phyloP scores from a whole-genome alignment of 805 yeast species.

The Ogataea parapolymorpha region DNA sequence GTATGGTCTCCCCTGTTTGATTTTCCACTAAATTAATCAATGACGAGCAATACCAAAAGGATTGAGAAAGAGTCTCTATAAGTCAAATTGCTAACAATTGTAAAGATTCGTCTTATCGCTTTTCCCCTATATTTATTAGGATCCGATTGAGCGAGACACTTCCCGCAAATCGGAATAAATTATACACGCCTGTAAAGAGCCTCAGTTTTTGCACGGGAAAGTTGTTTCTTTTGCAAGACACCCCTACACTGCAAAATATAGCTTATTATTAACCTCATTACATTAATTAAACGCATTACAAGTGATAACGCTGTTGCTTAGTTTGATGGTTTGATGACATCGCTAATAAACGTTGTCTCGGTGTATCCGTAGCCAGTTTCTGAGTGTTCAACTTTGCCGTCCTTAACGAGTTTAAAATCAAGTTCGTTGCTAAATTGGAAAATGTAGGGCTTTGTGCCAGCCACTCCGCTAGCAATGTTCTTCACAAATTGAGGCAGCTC shows the following conservation, averaged over 20 bases:
- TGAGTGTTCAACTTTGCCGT: slow-evolving; percentile 37
- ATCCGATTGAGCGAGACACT: slow-evolving; percentile 7
- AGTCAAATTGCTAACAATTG: too few species aligned
- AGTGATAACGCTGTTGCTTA: background rate
- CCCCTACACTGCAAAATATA: background rate
- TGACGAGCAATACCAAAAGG: too few species aligned
- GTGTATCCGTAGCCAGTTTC: slow-evolving; percentile 69
- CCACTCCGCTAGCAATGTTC: slow-evolving; percentile 88
- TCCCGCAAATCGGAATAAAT: background rate
- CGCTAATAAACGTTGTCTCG: slow-evolving; percentile 77
- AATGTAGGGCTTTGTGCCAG: slow-evolving; percentile 95
- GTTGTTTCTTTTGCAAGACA: slow-evolving; percentile 2
- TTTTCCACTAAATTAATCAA: too few species aligned
- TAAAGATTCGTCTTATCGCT: slow-evolving; percentile 4
- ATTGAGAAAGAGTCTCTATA: too few species aligned
- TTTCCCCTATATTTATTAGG: slow-evolving; percentile 2
- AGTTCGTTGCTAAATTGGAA: slow-evolving; percentile 82
- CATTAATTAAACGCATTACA: slow-evolving; percentile 5
- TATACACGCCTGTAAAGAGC: background rate
- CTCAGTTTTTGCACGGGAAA: background rate
- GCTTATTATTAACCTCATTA: slow-evolving; percentile 5
- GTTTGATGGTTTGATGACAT: slow-evolving; percentile 10
- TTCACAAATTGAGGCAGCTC: slow-evolving; percentile 94
- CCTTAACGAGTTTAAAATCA: slow-evolving; percentile 33
- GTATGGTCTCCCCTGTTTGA: background rate